Conservation (phyloP, 345 rosid genomes). For the Aquilaria malaccensis region DNA sequence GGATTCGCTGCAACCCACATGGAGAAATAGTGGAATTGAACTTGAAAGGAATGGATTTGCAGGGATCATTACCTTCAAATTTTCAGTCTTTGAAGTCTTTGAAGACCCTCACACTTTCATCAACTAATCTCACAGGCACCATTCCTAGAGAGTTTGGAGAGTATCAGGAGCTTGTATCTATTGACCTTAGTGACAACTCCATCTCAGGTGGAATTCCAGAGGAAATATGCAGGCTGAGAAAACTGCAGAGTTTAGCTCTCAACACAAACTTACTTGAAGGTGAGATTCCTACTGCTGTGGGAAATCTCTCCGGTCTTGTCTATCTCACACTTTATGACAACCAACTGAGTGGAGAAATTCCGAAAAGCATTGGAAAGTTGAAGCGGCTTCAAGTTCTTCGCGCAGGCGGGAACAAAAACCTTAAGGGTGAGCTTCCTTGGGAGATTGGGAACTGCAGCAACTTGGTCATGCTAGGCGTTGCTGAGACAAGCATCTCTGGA, state of each 20-base stretch:
- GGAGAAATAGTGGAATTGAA: conserved; percentile 51
- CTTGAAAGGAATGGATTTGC: conserved; percentile 51
- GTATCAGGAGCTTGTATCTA: conserved; percentile 35
- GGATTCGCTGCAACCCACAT: conserved; percentile 57
- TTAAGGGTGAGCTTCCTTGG: conserved; percentile 76
- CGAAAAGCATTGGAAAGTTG: conserved; percentile 60
- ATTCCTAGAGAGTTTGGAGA: conserved; percentile 71
- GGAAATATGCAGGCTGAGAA: conserved; percentile 57
- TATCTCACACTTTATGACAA: conserved; percentile 71
- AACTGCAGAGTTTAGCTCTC: conserved; percentile 47
- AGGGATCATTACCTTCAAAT: conserved; percentile 57
- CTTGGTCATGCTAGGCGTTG: conserved; percentile 78
- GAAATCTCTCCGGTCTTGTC: conserved; percentile 50
- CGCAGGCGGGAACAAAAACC: conserved; percentile 87
- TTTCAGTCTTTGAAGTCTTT: conserved; percentile 50
- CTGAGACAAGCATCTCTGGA: conserved; percentile 93
- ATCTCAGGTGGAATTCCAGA: conserved; percentile 68
- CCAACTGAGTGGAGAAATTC: conserved; percentile 66
- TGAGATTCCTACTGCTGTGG: conserved; percentile 56
- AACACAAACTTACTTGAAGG: conserved; percentile 80
- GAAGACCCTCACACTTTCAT: conserved; percentile 50
- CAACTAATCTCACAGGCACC: conserved; percentile 63
- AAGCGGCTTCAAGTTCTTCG: conserved; percentile 50
- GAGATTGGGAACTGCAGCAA: conserved; percentile 86
- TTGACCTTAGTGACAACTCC: conserved; percentile 73